Base-by-base conservation (phyloP, 1,284 basidiomycete genomes). In the Paramarasmius palmivorus region DNA sequence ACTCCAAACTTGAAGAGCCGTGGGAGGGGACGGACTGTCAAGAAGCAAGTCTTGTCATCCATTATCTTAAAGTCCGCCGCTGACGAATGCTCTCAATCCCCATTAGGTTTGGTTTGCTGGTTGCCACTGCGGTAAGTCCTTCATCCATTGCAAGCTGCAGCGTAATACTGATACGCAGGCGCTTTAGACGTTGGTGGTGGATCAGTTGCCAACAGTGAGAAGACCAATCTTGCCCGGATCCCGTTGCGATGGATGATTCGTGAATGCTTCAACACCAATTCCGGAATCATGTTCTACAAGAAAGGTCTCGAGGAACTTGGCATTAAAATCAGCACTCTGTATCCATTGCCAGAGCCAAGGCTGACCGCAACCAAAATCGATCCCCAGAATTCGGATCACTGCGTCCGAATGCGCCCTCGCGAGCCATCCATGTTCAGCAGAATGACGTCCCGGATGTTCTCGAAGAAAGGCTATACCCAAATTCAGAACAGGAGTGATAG, bases 91-190 rank as follows among this genome's bases (percentile, higher is more conserved):
- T 4, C 54, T 76, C 45, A 67, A n/a, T n/a, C n/a, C n/a, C n/a
- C n/a, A n/a, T n/a, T n/a, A 77, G 56, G 79, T 80, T 45, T 79
- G 78, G 76, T 80, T 79, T 55, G 66, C 75, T n/a, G 76, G 79
- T 2, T 74, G 72, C 55, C 78, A 80, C 59, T 73, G 74, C 57
- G 77, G 78, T 79, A 63, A 39, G 74, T 67, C 15, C 40, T 35
- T 22, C 32, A 20, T 35, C 9, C 47, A 32, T 29, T 36, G n/a
- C 8, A 35, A 42, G 5, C 26, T 15, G 20, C 10, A 7, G 25
- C 9, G 23, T 34, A 34, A 15, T 38, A 3, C 9, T 10, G 17
- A 26, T 36, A 26, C 47, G 22, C 26, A 12, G 7, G 7, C 12
- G 12, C 6, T 12, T 6, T 32, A 71, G 70, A 71, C 53, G 61